phyloP scores from a whole-genome alignment of 495 filamentous ascomycete species.

The Aspergillus olivimuriae region DNA sequence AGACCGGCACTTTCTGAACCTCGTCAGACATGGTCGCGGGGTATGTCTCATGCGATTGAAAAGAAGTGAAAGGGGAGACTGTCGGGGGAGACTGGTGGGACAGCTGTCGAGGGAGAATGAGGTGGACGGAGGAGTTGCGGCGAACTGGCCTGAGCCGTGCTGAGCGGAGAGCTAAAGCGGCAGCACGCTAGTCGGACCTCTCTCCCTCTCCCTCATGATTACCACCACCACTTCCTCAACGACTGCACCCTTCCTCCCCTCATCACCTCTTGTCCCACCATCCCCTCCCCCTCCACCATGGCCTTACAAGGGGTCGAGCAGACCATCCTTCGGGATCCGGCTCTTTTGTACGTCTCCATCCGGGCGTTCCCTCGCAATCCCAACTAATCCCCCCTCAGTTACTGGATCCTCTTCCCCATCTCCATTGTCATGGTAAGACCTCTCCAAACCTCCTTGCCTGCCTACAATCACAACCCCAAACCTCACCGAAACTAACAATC shows the following conservation, averaged over 20 bases:
- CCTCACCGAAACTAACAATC: not conserved
- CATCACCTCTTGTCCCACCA: not conserved
- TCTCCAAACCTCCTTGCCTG: not conserved
- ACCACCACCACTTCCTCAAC: too few relatives aligned
- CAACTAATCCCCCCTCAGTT: constrained; percentile 45
- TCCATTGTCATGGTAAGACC: constrained; percentile 84
- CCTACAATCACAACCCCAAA: not conserved
- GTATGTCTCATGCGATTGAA: not conserved
- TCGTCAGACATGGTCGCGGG: constrained; percentile 22
- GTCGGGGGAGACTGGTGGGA: too few relatives aligned
- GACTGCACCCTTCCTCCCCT: constrained; percentile 1
- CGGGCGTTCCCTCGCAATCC: not conserved
- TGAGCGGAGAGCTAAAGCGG: constrained; percentile 32
- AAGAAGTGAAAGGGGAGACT: not conserved
- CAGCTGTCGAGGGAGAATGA: too few relatives aligned
- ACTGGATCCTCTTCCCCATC: constrained; percentile 98
- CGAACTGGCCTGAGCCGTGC: constrained; percentile 39
- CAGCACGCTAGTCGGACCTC: constrained; percentile 9
- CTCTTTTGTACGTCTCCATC: constrained; percentile 70
- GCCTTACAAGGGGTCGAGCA: constrained; percentile 73
- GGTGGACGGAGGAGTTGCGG: constrained; percentile 32
- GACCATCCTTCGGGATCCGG: constrained; percentile 97
- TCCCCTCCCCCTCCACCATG: constrained; percentile 46
- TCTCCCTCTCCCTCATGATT: constrained; percentile 14
- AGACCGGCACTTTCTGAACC: constrained; percentile 39